Evolutionary conservation across 208 protist species (phyloP).

Genomic region (Trypanosoma mega): DNA sequence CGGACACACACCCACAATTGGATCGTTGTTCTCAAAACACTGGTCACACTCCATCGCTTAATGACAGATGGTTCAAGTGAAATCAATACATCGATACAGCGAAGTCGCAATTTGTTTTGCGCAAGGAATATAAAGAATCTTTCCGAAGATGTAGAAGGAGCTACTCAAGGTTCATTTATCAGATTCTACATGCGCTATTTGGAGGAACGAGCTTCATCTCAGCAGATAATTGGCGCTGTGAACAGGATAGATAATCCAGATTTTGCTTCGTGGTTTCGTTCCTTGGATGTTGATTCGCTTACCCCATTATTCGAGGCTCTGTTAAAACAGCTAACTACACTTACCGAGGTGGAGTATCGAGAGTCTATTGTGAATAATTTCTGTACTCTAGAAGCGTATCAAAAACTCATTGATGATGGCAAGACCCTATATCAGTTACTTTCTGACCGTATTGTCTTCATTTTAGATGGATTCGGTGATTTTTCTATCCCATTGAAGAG

Average conservation of each 20-base stretch:
- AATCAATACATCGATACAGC: constrained; percentile 56
- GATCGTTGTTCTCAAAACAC: constrained; percentile 80
- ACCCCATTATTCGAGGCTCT: constrained; percentile 39
- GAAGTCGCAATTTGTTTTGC: constrained; percentile 49
- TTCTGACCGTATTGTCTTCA: constrained; percentile 56
- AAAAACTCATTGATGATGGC: constrained; percentile 54
- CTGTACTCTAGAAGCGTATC: constrained; percentile 69
- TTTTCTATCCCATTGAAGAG: constrained; percentile 42
- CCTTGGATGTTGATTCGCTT: constrained; percentile 41
- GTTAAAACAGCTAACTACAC: constrained; percentile 32
- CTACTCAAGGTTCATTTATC: constrained; percentile 59
- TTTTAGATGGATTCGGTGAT: constrained; percentile 61
- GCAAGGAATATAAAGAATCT: constrained; percentile 52
- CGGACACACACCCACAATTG: constrained; percentile 80
- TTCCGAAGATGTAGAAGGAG: constrained; percentile 39
- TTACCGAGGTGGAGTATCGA: constrained; percentile 38
- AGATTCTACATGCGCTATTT: constrained; percentile 62
- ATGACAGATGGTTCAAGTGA: constrained; percentile 58
- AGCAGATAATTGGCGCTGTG: constrained; percentile 31
- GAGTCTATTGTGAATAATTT: constrained; percentile 79
- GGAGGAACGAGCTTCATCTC: constrained; percentile 41
- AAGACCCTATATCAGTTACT: constrained; percentile 66
- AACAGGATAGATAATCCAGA: constrained; percentile 49
- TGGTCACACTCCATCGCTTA: constrained; percentile 75
- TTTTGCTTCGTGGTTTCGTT: constrained; percentile 47